Base-by-base conservation (phyloP, 139 green algal species). In the Edaphochlamys debaryana region DNA sequence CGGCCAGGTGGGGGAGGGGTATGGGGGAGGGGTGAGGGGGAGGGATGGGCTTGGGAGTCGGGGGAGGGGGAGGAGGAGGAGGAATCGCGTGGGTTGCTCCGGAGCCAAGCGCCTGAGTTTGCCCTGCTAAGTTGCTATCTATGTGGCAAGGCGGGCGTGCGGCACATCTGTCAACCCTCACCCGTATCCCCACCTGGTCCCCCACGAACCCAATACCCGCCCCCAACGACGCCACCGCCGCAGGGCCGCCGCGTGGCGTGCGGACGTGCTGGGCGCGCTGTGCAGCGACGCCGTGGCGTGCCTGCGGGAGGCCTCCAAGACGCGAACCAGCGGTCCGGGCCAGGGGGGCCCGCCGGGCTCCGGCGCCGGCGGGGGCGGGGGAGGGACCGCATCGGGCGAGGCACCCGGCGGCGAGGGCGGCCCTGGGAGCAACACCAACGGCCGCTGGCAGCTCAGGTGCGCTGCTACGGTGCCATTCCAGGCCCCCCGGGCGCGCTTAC, bases 221-320 rank as follows among this genome's bases (percentile, higher is more conserved):
- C n/a, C n/a, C n/a, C n/a, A n/a, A n/a, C n/a, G n/a, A n/a, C n/a
- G n/a, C n/a, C n/a, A n/a, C n/a, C n/a, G n/a, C n/a, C n/a, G n/a
- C 75, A 90, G 86, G 74, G 80, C 80, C 25, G 80, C 60, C 11
- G 52, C 67, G 17, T 93, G 89, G 89, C 81, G 89, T 23, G 78
- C 86, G 6, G 72, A 69, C 22, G 37, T 52, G 34, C 85, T 93
- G 40, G 70, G 64, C 11, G 77, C 76, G 19, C 41, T 90, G 67
- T 90, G 89, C 67, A 64, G 48, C 34, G 89, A 90, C 3, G 79
- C 80, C 30, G 38, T 92, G 5, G 48, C 67, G 7, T 73, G 72
- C 13, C 64, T 79, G 29, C 58, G 52, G 27, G 56, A 80, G 58
- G 38, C 56, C 8, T 38, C 56, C 72, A 68, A 68, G 56, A 34